These are phyloP conservation scores for Amanita fuliginea DNA, from an alignment of 768 basidiomycete species.

Conservation along the genomic window DNA sequence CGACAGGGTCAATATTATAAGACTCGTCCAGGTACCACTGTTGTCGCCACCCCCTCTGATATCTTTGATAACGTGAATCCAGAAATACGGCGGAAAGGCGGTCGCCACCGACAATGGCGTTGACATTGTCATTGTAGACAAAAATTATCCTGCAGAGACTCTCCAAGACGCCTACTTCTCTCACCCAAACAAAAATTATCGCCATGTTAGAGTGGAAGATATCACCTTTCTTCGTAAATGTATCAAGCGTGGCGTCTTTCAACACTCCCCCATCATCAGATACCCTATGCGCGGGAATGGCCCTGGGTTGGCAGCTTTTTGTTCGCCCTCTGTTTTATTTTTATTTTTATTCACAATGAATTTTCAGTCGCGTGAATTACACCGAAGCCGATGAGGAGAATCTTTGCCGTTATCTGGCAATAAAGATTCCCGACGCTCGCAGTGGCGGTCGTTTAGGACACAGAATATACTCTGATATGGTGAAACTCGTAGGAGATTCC, in stretches of 20 bases:
- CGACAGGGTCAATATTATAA: slow-evolving; percentile 11
- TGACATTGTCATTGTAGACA: slow-evolving; percentile 16
- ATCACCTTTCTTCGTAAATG: slow-evolving; percentile 17
- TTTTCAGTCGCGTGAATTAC: slow-evolving; percentile 16
- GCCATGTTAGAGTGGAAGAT: slow-evolving; percentile 16
- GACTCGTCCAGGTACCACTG: slow-evolving; percentile 25
- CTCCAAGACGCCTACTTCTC: slow-evolving; percentile 12
- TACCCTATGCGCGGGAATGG: slow-evolving; percentile 21
- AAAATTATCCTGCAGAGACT: not conserved
- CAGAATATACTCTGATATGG: slow-evolving; percentile 21
- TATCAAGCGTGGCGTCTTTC: slow-evolving; percentile 11
- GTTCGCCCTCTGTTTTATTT: not conserved
- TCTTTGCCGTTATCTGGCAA: slow-evolving; percentile 26
- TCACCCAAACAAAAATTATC: slow-evolving; percentile 6
- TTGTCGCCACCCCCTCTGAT: not conserved
- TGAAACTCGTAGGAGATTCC: slow-evolving; percentile 14
- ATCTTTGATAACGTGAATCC: not conserved
- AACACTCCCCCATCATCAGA: slow-evolving; percentile 10
- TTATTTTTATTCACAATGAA: not conserved
- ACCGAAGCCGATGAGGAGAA: slow-evolving; percentile 27
- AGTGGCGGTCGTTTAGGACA: slow-evolving; percentile 30
- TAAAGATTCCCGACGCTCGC: slow-evolving; percentile 19
- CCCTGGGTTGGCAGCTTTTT: not conserved
- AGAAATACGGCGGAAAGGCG: slow-evolving; percentile 20
- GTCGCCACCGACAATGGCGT: slow-evolving; percentile 11